Percentiles rank a stretch among this genome's conserved stretches.
Evolutionary conservation across 2,329 filamentous ascomycete genomes (phyloP).

Genomic region (Penicillium verrucosum): DNA sequence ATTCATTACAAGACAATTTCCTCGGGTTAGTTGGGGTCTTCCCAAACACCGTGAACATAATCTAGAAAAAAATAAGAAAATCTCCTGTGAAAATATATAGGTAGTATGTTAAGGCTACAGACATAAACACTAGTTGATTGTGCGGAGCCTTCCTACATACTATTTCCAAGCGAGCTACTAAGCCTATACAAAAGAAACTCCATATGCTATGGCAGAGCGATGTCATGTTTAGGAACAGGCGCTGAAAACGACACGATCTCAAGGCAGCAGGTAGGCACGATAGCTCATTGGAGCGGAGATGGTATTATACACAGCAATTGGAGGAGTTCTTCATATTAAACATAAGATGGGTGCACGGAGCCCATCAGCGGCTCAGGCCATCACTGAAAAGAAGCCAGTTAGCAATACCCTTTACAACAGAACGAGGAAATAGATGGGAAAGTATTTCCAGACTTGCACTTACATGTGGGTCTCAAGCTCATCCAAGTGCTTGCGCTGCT

Average conservation of each 20-base stretch:
- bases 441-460: constrained; percentile 32
- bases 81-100: background rate
- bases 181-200: background rate
- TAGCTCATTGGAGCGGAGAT: constrained; percentile 10
- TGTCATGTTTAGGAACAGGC: constrained; percentile 11
- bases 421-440: background rate
- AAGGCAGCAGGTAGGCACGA: background rate
- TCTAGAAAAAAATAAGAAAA: background rate
- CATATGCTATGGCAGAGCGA: constrained; percentile 9
- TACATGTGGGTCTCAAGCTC: constrained; percentile 86
- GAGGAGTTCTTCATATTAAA: background rate
- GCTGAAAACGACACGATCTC: constrained; percentile 3
- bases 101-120: background rate
- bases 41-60: too few species aligned
- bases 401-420: constrained; percentile 1
- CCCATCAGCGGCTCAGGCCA: constrained; percentile 67
- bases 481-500: constrained; percentile 79
- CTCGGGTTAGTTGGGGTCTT: background rate
- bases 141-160: background rate
- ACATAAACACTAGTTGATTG: background rate
- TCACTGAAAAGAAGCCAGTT: constrained; percentile 53
- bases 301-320: constrained; percentile 14
- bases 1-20: too few species aligned
- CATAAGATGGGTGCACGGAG: background rate
- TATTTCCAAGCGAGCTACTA: background rate